Evolutionary conservation across 2,329 filamentous ascomycete genomes (phyloP).

Genomic region (Xylogone sp.): DNA sequence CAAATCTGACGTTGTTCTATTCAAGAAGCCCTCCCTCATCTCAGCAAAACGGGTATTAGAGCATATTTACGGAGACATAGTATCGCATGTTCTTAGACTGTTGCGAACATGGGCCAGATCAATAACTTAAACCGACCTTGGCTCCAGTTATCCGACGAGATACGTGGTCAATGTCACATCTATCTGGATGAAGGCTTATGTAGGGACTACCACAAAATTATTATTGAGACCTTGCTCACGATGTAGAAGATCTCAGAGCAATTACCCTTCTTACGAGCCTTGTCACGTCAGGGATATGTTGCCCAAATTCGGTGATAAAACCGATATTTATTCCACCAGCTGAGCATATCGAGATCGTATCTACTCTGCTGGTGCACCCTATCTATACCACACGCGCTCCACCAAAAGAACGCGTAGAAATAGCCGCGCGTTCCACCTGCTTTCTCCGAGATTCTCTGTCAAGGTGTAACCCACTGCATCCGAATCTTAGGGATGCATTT

Average conservation of each 20-base stretch:
- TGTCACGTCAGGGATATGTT: constrained; percentile 47
- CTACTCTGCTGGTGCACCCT: constrained; percentile 80
- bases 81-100: too few species aligned
- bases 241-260: constrained; percentile 46
- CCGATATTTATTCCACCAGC: constrained; percentile 64
- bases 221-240: not conserved
- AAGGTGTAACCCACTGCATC: constrained; percentile 65
- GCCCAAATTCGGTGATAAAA: constrained; percentile 29
- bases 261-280: constrained; percentile 62
- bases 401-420: constrained; percentile 54
- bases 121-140: constrained; percentile 40
- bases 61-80: too few species aligned
- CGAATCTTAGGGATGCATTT: constrained; percentile 70
- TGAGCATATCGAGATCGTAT: constrained; percentile 71
- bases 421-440: constrained; percentile 62
- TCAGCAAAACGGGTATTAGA: too few species aligned
- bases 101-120: too few species aligned
- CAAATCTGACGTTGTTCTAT: too few species aligned
- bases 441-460: constrained; percentile 67
- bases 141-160: constrained; percentile 54
- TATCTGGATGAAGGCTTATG: constrained; percentile 74
- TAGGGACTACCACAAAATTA: constrained; percentile 32
- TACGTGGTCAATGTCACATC: constrained; percentile 64
- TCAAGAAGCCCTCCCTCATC: too few species aligned
- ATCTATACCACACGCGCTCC: constrained; percentile 69